A percentile compares a stretch with the other conserved stretches of the same genome.
These are phyloP conservation scores for Xylariaceae sp. DNA, from an alignment of 2,329 filamentous ascomycete genomes.

Conservation along the genomic window DNA sequence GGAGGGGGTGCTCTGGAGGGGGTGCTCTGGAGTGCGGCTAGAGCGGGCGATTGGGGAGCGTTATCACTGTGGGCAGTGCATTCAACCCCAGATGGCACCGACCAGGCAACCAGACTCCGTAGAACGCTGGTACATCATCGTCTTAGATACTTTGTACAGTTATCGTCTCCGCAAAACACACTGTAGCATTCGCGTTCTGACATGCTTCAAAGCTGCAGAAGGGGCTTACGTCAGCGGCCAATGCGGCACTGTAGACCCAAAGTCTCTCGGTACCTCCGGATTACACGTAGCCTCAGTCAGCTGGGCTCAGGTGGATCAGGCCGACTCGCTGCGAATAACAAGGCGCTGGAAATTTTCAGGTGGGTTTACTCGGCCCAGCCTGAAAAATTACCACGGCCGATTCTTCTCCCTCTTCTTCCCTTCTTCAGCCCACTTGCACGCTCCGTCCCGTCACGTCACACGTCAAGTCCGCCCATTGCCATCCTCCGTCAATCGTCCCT, in stretches of 20 bases:
- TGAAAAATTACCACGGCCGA: constrained; percentile 2
- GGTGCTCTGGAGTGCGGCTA: no score
- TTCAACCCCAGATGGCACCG: no score
- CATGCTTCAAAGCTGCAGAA: not conserved
- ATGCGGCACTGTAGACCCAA: not conserved
- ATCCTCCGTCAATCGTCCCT: constrained; percentile 27
- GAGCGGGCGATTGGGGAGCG: no score
- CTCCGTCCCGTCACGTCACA: constrained; percentile 31
- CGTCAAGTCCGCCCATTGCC: constrained; percentile 31
- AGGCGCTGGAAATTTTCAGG: constrained; percentile 1
- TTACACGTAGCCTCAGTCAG: not conserved
- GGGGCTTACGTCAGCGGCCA: not conserved
- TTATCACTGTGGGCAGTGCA: no score
- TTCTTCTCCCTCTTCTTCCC: constrained; percentile 19
- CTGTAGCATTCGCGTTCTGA: no score
- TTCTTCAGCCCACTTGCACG: constrained; percentile 31
- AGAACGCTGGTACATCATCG: not conserved
- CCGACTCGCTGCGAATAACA: not conserved
- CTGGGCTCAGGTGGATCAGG: not conserved
- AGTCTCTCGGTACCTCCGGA: no score
- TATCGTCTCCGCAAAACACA: no score
- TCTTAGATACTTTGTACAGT: not conserved
- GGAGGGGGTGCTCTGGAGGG: no score
- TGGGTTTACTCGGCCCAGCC: not conserved
- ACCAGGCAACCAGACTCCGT: no score